phyloP scores from a whole-genome alignment of 768 basidiomycete species.

The Hydnum rufescens region DNA sequence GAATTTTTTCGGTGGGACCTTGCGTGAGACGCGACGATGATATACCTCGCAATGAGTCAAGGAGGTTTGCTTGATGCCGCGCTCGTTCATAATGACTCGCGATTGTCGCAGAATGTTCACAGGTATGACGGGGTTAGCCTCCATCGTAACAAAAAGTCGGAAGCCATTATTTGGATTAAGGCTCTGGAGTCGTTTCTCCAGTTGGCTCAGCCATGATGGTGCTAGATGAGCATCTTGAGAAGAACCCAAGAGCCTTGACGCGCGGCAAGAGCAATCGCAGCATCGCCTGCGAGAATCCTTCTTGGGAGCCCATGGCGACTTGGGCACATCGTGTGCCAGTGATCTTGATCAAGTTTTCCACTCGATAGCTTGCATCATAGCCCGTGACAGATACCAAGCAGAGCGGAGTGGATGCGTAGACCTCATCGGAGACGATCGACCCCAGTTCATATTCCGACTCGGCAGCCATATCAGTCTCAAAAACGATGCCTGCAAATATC shows the following conservation, averaged over 20 bases:
- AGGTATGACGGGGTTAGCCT: constrained; percentile 83
- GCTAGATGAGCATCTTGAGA: constrained; percentile 91
- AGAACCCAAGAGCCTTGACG: constrained; percentile 92
- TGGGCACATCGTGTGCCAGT: constrained; percentile 61
- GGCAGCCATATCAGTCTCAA: constrained; percentile 58
- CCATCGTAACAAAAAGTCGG: constrained; percentile 97
- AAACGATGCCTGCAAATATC: constrained; percentile 51
- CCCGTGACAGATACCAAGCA: constrained; percentile 87
- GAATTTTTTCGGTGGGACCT: constrained; percentile 82
- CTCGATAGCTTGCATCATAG: constrained; percentile 94
- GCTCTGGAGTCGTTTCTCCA: constrained; percentile 92
- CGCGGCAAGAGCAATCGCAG: constrained; percentile 82
- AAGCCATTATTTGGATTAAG: constrained; percentile 77
- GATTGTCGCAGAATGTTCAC: constrained; percentile 95
- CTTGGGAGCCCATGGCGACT: constrained; percentile 96
- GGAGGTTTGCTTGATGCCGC: constrained; percentile 91
- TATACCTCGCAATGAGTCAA: constrained; percentile 71
- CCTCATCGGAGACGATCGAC: constrained; percentile 58
- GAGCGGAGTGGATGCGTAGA: constrained; percentile 62
- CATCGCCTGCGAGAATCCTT: constrained; percentile 90
- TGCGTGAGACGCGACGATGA: constrained; percentile 47
- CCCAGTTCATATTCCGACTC: constrained; percentile 60
- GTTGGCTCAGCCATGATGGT: constrained; percentile 69
- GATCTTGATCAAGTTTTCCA: constrained; percentile 69
- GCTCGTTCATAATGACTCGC: constrained; percentile 95